Percentiles rank a stretch among this genome's conserved stretches.
These are phyloP conservation scores for Leptographium procerum DNA, from an alignment of 2,329 filamentous ascomycete species.

Conservation along the genomic window DNA sequence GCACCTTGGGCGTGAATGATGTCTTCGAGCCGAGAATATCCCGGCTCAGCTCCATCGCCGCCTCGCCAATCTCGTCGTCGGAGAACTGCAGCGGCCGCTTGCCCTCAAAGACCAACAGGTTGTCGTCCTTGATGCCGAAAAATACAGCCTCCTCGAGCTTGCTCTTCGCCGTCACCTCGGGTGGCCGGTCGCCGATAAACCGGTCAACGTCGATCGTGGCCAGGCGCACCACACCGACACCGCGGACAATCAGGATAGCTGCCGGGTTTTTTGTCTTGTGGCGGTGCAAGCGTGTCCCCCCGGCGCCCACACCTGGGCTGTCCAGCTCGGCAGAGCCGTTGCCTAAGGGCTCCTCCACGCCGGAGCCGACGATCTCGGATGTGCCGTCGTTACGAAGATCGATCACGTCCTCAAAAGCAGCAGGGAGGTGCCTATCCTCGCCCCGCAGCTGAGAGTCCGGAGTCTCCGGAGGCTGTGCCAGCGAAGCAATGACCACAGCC, in stretches of 20 bases:
- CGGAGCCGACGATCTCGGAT: constrained; percentile 52
- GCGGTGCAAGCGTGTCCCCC: constrained; percentile 29
- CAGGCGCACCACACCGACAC: constrained; percentile 49
- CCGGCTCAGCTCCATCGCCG: constrained; percentile 66
- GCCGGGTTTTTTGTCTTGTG: constrained; percentile 50
- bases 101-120: constrained; percentile 74
- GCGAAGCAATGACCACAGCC: constrained; percentile 66
- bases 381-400: constrained; percentile 59
- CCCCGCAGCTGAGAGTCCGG: constrained; percentile 66
- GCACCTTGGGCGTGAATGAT: constrained; percentile 59
- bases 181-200: constrained; percentile 46
- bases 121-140: constrained; percentile 71
- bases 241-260: constrained; percentile 50
- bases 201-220: constrained; percentile 47
- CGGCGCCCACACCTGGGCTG: background rate
- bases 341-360: constrained; percentile 46
- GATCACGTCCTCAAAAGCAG: constrained; percentile 76
- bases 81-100: constrained; percentile 56
- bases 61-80: constrained; percentile 58
- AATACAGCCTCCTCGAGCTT: constrained; percentile 94
- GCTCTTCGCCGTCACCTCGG: constrained; percentile 65
- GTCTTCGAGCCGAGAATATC: constrained; percentile 73
- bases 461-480: constrained; percentile 54
- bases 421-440: constrained; percentile 47
- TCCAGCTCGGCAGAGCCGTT: constrained; percentile 20